A percentile compares a stretch with the other conserved stretches of the same genome.
Evolutionary conservation across 2,329 filamentous ascomycete species (phyloP).

Genomic region (Fusarium sp.): DNA sequence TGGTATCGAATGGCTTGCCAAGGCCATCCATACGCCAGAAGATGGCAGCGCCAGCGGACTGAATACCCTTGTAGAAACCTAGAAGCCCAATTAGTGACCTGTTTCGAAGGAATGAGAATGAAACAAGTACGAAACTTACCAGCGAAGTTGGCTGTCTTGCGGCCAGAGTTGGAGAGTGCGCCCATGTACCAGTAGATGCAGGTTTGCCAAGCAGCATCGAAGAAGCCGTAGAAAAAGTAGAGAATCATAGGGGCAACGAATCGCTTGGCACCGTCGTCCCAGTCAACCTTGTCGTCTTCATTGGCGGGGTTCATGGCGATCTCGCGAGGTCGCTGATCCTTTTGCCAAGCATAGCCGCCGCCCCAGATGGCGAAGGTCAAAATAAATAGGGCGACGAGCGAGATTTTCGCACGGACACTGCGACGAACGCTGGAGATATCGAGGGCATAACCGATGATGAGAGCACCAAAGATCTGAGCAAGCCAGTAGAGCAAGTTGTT

Average conservation of each 20-base stretch:
- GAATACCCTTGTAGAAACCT: slow-evolving; percentile 77
- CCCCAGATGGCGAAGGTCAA: slow-evolving; percentile 67
- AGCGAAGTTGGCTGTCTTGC: slow-evolving; percentile 87
- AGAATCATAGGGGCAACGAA: slow-evolving; percentile 73
- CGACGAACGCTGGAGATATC: slow-evolving; percentile 58
- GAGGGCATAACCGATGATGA: slow-evolving; percentile 59
- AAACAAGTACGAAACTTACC: slow-evolving; percentile 26
- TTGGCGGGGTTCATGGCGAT: slow-evolving; percentile 54
- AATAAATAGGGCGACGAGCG: slow-evolving; percentile 59
- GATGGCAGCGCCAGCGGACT: slow-evolving; percentile 45
- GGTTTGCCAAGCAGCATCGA: slow-evolving; percentile 73
- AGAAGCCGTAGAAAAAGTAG: slow-evolving; percentile 77
- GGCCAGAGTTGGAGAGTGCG: slow-evolving; percentile 87
- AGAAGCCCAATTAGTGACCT: slow-evolving; percentile 46
- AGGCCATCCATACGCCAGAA: slow-evolving; percentile 46
- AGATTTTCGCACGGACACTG: slow-evolving; percentile 58
- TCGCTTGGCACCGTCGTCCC: slow-evolving; percentile 55
- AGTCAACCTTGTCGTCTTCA: slow-evolving; percentile 54
- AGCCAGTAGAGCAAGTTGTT: slow-evolving; percentile 67
- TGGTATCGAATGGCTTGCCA: slow-evolving; percentile 68
- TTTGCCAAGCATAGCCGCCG: slow-evolving; percentile 74
- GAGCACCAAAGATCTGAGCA: slow-evolving; percentile 65
- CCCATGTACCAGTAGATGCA: slow-evolving; percentile 75
- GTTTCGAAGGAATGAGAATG: not conserved
- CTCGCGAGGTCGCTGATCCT: slow-evolving; percentile 59